Evolutionary conservation across 2,329 filamentous ascomycete genomes (phyloP).

Genomic region (Cercospora sesami): DNA sequence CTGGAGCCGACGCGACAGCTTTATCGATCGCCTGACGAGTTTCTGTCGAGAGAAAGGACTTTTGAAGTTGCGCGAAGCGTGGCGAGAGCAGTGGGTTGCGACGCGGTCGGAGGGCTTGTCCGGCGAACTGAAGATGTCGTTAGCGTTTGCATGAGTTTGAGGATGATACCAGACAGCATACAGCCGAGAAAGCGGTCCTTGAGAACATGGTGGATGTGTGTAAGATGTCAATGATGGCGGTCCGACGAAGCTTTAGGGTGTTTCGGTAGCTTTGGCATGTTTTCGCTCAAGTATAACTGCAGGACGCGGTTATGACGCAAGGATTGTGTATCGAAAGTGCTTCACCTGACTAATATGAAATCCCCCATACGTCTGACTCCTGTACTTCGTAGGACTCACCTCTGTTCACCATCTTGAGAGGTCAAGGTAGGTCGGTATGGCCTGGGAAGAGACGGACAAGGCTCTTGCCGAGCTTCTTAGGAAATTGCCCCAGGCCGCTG

Average conservation of each 20-base stretch:
- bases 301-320: slow-evolving; percentile 4
- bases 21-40: slow-evolving; percentile 84
- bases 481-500: slow-evolving; percentile 4
- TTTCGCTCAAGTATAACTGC: neutral
- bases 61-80: slow-evolving; percentile 50
- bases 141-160: no score
- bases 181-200: slow-evolving; percentile 33
- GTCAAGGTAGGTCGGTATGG: slow-evolving; percentile 5
- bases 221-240: neutral
- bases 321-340: slow-evolving; percentile 4
- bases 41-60: slow-evolving; percentile 75
- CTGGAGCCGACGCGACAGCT: slow-evolving; percentile 80
- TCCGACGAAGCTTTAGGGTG: neutral
- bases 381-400: neutral
- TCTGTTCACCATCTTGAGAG: neutral
- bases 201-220: slow-evolving; percentile 34
- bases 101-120: slow-evolving; percentile 48
- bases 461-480: slow-evolving; percentile 16
- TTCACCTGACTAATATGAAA: slow-evolving; percentile 2
- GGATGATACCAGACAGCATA: no score
- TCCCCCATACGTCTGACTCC: neutral
- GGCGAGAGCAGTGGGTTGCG: slow-evolving; percentile 43
- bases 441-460: slow-evolving; percentile 20
- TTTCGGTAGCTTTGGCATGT: neutral
- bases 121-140: slow-evolving; percentile 44